Conservation (phyloP, 73 alveolate genomes). For the Blepharisma stoltei region DNA sequence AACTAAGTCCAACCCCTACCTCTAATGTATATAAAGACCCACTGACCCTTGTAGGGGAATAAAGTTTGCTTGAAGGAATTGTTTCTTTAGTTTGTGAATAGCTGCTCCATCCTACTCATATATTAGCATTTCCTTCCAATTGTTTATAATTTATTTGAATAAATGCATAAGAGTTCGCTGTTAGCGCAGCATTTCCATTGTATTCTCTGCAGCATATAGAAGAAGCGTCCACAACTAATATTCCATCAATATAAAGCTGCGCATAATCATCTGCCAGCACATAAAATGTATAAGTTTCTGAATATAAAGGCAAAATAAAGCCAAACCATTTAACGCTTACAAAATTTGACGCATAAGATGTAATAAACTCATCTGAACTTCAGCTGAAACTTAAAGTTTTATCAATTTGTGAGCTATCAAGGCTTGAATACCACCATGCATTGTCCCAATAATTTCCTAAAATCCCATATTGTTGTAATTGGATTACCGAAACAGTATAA, state of each 20-base stretch:
- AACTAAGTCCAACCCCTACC: neutral
- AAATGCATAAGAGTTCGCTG: neutral
- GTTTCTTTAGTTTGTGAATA: neutral
- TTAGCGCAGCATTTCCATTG: neutral
- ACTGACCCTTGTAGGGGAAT: neutral
- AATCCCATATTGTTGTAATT: slow-evolving; percentile 12
- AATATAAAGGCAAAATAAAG: neutral
- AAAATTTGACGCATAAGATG: neutral
- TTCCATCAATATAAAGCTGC: slow-evolving; percentile 13
- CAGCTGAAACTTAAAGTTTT: neutral
- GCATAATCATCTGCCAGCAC: neutral
- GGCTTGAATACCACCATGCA: neutral
- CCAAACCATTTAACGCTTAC: neutral
- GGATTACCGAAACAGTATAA: slow-evolving; percentile 18
- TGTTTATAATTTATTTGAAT: neutral
- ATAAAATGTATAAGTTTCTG: slow-evolving; percentile 17
- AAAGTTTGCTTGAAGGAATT: neutral
- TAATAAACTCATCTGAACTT: neutral
- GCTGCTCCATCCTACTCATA: neutral
- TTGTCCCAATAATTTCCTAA: slow-evolving; percentile 10
- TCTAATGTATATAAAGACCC: neutral
- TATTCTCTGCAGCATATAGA: neutral
- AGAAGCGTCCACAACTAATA: neutral
- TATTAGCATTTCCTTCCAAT: neutral
- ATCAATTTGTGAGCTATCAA: neutral